Base-by-base conservation (phyloP, 179 eudicot genomes). In the Sideroxylon spinosum region DNA sequence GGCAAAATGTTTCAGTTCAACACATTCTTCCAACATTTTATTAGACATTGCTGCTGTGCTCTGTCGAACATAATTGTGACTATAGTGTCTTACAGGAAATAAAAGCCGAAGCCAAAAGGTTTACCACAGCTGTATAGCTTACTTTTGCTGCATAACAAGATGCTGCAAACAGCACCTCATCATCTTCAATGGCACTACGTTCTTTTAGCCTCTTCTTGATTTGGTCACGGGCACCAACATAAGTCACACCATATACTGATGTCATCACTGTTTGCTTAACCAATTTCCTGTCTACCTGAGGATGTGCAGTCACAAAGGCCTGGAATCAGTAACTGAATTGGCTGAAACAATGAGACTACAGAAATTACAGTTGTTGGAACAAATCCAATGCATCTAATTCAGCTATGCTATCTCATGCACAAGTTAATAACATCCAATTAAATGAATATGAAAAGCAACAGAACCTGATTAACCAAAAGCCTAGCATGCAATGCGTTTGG, bases 231-330 rank as follows among this genome's bases (percentile, higher is more conserved):
- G 98, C 98, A 82, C 98, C 98, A 74, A 91, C 84, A 78, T 89
- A 95, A 56, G 98, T 95, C 78, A 95, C 98, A 75, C 98, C 98
- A 83, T 95, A 95, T 23, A 95, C 98, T 74, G 97, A 93, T 28
- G 98, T 93, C 98, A 95, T 95, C 85, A 95, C 98, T 9, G 98
- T 95, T 88, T 95, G 98, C 83, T 95, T 95, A n/a, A 95, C 98
- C 86, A 95, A 85, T 82, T 93, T 95, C 84, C 98, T 86, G 83
- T 95, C 97, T 69, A 95, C 97, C 98, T 88, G 87, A 79, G 19
- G 55, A 64, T 53, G 69, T 22, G 56, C 50, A 23, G 22, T 60
- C 6, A 46, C 60, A 50, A 70, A 63, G 11, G 48, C 65, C 50
- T 46, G 9, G 4, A 55, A 56, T 73, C 76, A 73, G 64, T 37